phyloP scores from a whole-genome alignment of 192 early-diverging fungal genomes.

The Dissophora globulifera region DNA sequence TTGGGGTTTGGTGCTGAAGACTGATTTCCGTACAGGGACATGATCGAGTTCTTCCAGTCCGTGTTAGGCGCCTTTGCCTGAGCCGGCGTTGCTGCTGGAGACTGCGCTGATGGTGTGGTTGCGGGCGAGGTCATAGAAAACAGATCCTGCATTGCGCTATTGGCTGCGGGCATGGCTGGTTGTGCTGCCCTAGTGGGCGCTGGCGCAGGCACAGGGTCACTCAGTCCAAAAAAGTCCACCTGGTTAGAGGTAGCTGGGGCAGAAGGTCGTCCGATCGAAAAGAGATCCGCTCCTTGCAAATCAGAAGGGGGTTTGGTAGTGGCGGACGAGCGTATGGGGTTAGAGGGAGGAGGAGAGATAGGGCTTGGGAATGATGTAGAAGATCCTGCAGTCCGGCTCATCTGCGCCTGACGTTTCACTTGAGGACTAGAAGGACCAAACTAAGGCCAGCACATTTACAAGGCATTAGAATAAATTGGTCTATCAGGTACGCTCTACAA shows the following conservation, averaged over 20 bases:
- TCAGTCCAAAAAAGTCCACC: slow-evolving; percentile 40
- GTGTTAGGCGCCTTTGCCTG: slow-evolving; percentile 35
- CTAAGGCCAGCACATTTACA: no score
- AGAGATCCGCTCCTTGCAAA: slow-evolving; percentile 32
- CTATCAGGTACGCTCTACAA: no score
- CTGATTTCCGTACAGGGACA: slow-evolving; percentile 47
- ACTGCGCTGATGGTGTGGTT: slow-evolving; percentile 1
- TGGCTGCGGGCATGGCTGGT: background rate
- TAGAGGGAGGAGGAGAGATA: slow-evolving; percentile 38
- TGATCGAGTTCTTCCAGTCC: slow-evolving; percentile 51
- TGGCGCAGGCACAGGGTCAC: slow-evolving; percentile 28
- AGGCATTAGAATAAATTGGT: no score
- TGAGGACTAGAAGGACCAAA: slow-evolving; percentile 13
- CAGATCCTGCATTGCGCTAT: slow-evolving; percentile 21
- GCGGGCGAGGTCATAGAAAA: slow-evolving; percentile 23
- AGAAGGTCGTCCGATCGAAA: slow-evolving; percentile 26
- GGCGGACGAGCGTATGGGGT: slow-evolving; percentile 26
- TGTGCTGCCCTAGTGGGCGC: slow-evolving; percentile 4
- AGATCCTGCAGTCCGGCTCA: slow-evolving; percentile 28
- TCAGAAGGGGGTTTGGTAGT: slow-evolving; percentile 23
- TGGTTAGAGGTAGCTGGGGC: slow-evolving; percentile 8
- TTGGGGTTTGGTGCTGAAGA: slow-evolving; percentile 28
- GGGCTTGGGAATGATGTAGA: slow-evolving; percentile 34
- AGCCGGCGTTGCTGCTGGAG: slow-evolving; percentile 2
- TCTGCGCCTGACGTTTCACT: slow-evolving; percentile 24